phyloP scores from a whole-genome alignment of 176 grass and related monocot species.

The Neostapfia colusana region DNA sequence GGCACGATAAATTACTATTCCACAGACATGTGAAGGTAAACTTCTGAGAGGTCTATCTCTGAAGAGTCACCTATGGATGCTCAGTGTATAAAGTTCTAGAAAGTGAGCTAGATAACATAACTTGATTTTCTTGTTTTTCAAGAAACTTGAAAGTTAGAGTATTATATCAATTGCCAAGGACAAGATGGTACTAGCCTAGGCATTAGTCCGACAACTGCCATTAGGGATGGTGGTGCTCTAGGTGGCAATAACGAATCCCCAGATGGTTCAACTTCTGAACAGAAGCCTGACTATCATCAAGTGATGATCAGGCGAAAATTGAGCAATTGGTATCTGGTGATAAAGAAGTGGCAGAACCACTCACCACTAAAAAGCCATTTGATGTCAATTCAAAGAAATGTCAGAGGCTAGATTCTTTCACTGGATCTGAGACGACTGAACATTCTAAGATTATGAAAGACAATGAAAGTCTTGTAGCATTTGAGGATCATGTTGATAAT shows the following conservation, averaged over 20 bases:
- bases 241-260: slow-evolving; percentile 39
- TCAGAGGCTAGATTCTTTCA: slow-evolving; percentile 28
- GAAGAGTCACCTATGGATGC: no score
- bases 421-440: slow-evolving; percentile 25
- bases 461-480: slow-evolving; percentile 21
- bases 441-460: slow-evolving; percentile 35
- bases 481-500: slow-evolving; percentile 37
- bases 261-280: slow-evolving; percentile 47
- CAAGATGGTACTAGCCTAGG: slow-evolving; percentile 48
- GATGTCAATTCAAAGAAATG: slow-evolving; percentile 41
- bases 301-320: slow-evolving; percentile 33
- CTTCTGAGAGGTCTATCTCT: no score
- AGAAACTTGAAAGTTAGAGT: slow-evolving; percentile 51
- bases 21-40: no score
- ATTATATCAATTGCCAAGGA: slow-evolving; percentile 48
- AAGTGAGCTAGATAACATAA: slow-evolving; percentile 5
- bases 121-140: slow-evolving; percentile 38
- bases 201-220: slow-evolving; percentile 26
- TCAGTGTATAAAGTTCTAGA: neutral
- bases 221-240: slow-evolving; percentile 45
- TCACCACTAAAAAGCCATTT: slow-evolving; percentile 34
- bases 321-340: slow-evolving; percentile 42
- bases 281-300: slow-evolving; percentile 46
- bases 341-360: slow-evolving; percentile 38
- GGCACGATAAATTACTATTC: no score